Conservation (phyloP, 257 asterid species). For the Primulina huaijiensis region DNA sequence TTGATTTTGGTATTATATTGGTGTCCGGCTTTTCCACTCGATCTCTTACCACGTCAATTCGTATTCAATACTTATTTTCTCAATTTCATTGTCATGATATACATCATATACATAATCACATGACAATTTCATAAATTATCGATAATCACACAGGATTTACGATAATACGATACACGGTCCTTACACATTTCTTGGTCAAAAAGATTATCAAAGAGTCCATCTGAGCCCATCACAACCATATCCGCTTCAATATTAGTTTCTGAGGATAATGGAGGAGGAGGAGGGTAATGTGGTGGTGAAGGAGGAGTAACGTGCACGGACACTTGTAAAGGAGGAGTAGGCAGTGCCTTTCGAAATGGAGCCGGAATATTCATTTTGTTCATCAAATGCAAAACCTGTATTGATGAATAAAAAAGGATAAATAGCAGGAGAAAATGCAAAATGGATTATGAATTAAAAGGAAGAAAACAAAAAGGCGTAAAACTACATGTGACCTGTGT, state of each 20-base stretch:
- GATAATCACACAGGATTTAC: too few relatives aligned
- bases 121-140: too few relatives aligned
- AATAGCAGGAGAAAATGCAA: not conserved
- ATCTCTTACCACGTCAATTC: too few relatives aligned
- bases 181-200: slow-evolving; percentile 66
- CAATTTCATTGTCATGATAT: too few relatives aligned
- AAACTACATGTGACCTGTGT: slow-evolving; percentile 59
- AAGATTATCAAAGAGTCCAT: slow-evolving; percentile 80
- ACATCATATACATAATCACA: too few relatives aligned
- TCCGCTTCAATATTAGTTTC: slow-evolving; percentile 45
- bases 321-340: slow-evolving; percentile 81
- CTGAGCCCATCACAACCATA: slow-evolving; percentile 68
- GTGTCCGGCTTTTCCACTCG: too few relatives aligned
- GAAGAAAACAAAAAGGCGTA: not conserved
- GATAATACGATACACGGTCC: too few relatives aligned
- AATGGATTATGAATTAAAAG: not conserved
- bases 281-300: slow-evolving; percentile 43
- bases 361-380: slow-evolving; percentile 99
- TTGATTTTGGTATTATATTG: too few relatives aligned
- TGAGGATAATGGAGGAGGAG: slow-evolving; percentile 50
- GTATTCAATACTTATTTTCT: too few relatives aligned
- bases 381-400: slow-evolving; percentile 95
- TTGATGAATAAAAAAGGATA: not conserved
- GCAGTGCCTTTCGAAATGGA: slow-evolving; percentile 85
- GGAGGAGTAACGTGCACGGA: slow-evolving; percentile 37